Base-by-base conservation (phyloP, 495 filamentous ascomycete genomes). In the Durotheca rogersii region DNA sequence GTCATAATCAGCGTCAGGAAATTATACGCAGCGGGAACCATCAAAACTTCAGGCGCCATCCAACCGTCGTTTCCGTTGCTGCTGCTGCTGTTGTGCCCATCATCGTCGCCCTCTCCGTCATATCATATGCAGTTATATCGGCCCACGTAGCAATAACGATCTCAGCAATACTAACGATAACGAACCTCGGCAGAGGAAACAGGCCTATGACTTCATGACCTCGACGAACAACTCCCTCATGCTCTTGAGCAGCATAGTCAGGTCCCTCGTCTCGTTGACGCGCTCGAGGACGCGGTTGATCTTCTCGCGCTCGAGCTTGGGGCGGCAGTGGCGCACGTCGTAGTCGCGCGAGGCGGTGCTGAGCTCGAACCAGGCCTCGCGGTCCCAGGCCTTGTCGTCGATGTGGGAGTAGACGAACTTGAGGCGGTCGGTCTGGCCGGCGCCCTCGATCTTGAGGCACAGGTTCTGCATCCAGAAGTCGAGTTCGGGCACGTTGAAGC, bases 401-500 rank as follows among this genome's bases (percentile, higher is more conserved):
- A 96, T 69, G 67, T 95, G 87, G n/a, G 80, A 89, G 64, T 86
- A 98, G 3, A 90, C 80, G 72, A 98, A 95, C 68, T 91, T 94
- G 52, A 98, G 73, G 29, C 88, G 76, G 69, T 96, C 91, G 43
- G 86, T 83, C 40, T 78, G 76, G 0, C 92, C 92, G 0, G 87
- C 87, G 3, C 93, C 93, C 66, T 97, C 91, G 64, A 98, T 92
- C 40, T 86, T 75, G 72, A 97, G 60, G 48, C 92, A 87, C 51
- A 98, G 73, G 65, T 89, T 89, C 46, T 87, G 85, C 62, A 94
- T 84, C 94, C 94, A 98, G 67, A 98, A 97, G 30, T 89, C 85
- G 30, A 97, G 76, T 67, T 98, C 93, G 2, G 93, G 93, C 33
- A 85, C 79, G 67, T 97, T 96, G 51, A 87, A 85, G 32, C 88